phyloP scores from a whole-genome alignment of 2,329 filamentous ascomycete species.

The Nemania serpens region DNA sequence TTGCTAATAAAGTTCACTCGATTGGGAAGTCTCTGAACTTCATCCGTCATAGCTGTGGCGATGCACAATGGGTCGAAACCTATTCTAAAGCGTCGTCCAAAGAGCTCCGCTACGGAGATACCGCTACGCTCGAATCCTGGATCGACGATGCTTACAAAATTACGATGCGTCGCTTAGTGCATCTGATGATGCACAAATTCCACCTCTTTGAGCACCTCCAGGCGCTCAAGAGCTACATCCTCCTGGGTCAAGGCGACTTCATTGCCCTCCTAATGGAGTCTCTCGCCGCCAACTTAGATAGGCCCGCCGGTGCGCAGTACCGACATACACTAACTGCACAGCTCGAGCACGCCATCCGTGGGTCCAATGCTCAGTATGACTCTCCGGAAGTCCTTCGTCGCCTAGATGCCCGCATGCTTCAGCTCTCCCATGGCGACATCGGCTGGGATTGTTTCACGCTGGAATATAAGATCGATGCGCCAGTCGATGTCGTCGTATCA shows the following conservation, averaged over 20 bases:
- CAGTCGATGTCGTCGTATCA: conserved; percentile 95
- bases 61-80: conserved; percentile 91
- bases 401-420: conserved; percentile 96
- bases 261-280: conserved; percentile 98
- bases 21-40: conserved; percentile 99
- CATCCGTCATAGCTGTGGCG: conserved; percentile 92
- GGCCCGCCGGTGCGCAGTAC: conserved; percentile 95
- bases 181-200: conserved; percentile 94
- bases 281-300: conserved; percentile 86
- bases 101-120: conserved; percentile 90
- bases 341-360: conserved; percentile 93
- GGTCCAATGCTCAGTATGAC: conserved; percentile 96
- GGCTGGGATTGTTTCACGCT: conserved; percentile 99
- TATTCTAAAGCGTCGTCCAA: conserved; percentile 94
- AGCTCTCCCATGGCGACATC: conserved; percentile 93
- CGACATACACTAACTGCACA: conserved; percentile 97
- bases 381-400: conserved; percentile 87
- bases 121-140: conserved; percentile 84
- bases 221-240: conserved; percentile 91
- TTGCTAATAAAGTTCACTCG: conserved; percentile 93
- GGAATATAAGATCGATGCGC: conserved; percentile 97
- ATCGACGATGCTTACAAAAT: conserved; percentile 98
- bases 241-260: conserved; percentile 95
- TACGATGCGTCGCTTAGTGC: conserved; percentile 92
- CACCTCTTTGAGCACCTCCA: conserved; percentile 90